Evolutionary conservation across 495 filamentous ascomycete species (phyloP).

Genomic region (Polyplosphaeria fusca): DNA sequence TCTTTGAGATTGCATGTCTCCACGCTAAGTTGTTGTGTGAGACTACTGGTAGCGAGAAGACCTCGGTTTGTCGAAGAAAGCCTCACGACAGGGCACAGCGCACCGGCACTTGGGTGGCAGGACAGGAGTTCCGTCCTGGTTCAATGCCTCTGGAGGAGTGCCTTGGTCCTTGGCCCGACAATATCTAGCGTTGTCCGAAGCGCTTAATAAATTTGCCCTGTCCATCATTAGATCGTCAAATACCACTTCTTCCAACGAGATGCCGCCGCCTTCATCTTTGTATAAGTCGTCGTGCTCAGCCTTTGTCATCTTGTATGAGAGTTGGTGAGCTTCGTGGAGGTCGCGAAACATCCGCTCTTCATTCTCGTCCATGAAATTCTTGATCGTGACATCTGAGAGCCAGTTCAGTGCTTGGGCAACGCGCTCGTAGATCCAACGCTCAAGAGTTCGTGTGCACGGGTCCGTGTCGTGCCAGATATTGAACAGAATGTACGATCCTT

Average conservation of each 20-base stretch:
- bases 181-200: no score
- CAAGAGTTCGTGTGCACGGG: slow-evolving; percentile 11
- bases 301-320: neutral
- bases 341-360: slow-evolving; percentile 4
- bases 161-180: no score
- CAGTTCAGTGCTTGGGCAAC: slow-evolving; percentile 1
- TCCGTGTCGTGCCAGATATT: neutral
- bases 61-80: no score
- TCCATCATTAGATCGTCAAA: no score
- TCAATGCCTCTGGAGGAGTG: no score
- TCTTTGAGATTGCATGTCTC: no score
- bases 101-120: no score
- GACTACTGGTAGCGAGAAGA: no score
- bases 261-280: slow-evolving; percentile 7
- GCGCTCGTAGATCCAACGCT: slow-evolving; percentile 12
- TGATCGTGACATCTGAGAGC: neutral
- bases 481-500: neutral
- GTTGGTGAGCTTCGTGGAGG: neutral
- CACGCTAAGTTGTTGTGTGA: no score
- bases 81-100: no score
- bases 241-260: slow-evolving; percentile 6
- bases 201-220: no score
- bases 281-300: slow-evolving; percentile 2
- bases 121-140: no score
- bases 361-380: slow-evolving; percentile 4